Percentiles rank a stretch among this genome's conserved stretches.
Evolutionary conservation across 2,329 filamentous ascomycete genomes (phyloP).

Genomic region (Apiospora saccharicola): DNA sequence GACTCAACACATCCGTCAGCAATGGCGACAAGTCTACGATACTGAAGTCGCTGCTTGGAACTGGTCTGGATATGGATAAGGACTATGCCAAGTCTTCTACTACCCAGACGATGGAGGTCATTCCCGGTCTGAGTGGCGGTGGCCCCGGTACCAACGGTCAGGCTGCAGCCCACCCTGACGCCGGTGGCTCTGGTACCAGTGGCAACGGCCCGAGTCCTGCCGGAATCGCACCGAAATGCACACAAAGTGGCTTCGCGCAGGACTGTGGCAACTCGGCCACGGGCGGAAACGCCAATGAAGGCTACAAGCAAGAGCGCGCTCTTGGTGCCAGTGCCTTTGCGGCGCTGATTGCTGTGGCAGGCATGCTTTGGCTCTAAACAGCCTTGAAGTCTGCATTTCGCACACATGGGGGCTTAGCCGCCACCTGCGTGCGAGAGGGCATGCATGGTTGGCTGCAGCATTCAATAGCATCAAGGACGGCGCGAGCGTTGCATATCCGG

Average conservation of each 20-base stretch:
- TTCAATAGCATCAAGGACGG: background rate
- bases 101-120: constrained; percentile 35
- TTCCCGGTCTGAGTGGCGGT: constrained; percentile 42
- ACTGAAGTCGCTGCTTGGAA: constrained; percentile 81
- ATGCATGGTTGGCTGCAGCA: background rate
- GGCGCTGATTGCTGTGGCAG: constrained; percentile 41
- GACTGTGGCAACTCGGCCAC: constrained; percentile 32
- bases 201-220: constrained; percentile 28
- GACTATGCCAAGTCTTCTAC: constrained; percentile 44
- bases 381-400: background rate
- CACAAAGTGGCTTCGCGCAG: constrained; percentile 38
- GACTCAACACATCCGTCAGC: constrained; percentile 78
- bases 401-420: background rate
- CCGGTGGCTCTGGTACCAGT: constrained; percentile 27
- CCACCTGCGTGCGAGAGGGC: background rate
- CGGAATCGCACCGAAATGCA: constrained; percentile 33
- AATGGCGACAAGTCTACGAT: constrained; percentile 79
- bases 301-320: constrained; percentile 37
- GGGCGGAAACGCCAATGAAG: constrained; percentile 33
- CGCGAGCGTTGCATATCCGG: constrained; percentile 30
- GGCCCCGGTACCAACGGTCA: constrained; percentile 43
- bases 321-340: constrained; percentile 43
- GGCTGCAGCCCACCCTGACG: constrained; percentile 35
- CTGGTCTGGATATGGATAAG: constrained; percentile 75
- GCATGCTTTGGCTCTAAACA: constrained; percentile 40